phyloP scores from a whole-genome alignment of 202 grass and related monocot species.

The Digitaria exilis region DNA sequence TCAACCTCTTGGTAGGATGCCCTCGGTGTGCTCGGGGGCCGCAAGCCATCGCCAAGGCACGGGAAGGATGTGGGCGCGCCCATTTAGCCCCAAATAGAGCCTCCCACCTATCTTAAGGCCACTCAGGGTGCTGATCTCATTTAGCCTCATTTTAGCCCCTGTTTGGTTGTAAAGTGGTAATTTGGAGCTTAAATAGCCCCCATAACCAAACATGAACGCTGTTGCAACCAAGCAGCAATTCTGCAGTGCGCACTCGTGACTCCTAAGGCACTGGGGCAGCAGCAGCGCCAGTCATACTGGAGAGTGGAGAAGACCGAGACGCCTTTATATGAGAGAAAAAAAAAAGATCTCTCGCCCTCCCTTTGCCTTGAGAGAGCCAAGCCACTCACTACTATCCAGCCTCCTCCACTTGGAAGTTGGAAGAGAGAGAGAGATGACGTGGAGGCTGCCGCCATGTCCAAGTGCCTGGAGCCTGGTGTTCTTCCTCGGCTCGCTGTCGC shows the following conservation, averaged over 20 bases:
- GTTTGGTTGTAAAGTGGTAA: no score
- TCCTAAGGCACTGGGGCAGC: not conserved
- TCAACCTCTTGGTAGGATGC: no score
- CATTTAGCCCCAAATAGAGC: no score
- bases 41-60: no score
- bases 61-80: no score
- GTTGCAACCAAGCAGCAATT: no score
- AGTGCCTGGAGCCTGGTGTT: constrained; percentile 22
- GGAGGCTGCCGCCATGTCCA: constrained; percentile 2
- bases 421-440: constrained; percentile 21
- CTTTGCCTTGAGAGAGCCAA: constrained; percentile 22
- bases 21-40: no score
- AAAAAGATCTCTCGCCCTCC: not conserved
- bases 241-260: not conserved
- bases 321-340: not conserved
- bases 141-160: no score
- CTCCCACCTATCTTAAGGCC: no score
- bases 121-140: no score
- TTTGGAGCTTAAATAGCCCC: no score
- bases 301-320: not conserved
- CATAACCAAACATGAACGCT: no score
- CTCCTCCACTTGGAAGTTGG: constrained; percentile 18
- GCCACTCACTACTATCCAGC: constrained; percentile 14
- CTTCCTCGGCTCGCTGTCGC: constrained; percentile 39
- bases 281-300: not conserved